phyloP scores from a whole-genome alignment of 768 basidiomycete species.

The Pholiota microspora region DNA sequence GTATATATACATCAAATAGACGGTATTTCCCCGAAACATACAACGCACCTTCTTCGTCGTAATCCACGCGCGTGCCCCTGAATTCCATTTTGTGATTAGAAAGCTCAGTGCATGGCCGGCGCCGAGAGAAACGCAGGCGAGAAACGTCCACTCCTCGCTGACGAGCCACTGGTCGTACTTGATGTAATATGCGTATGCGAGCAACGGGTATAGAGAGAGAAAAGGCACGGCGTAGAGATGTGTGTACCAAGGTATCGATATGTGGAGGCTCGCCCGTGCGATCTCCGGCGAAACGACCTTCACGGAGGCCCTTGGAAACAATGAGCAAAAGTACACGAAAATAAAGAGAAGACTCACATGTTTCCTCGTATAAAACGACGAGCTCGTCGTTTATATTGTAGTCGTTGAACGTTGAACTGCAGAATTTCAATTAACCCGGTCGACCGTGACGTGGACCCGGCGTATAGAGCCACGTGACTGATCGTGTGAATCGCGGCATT shows the following conservation, averaged over 20 bases:
- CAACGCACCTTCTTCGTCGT: constrained; percentile 67
- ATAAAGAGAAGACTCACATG: no score
- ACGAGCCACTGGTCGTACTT: constrained; percentile 89
- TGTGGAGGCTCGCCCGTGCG: constrained; percentile 61
- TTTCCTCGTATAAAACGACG: not conserved
- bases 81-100: constrained; percentile 87
- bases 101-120: constrained; percentile 91
- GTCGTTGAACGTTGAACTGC: not conserved
- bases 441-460: not conserved
- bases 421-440: not conserved
- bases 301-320: constrained; percentile 38
- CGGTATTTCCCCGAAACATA: not conserved
- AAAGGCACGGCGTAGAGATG: constrained; percentile 79
- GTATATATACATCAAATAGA: constrained; percentile 12
- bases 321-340: not conserved
- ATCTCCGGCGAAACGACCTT: constrained; percentile 67
- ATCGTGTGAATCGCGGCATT: not conserved
- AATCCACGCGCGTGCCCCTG: constrained; percentile 72
- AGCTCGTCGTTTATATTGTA: no score
- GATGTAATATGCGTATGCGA: constrained; percentile 89
- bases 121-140: constrained; percentile 82
- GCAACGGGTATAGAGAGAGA: constrained; percentile 75
- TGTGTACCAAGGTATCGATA: constrained; percentile 62
- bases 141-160: constrained; percentile 97
- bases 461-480: constrained; percentile 1